phyloP scores from a whole-genome alignment of 2,329 filamentous ascomycete genomes.

The Fusarium globosum region DNA sequence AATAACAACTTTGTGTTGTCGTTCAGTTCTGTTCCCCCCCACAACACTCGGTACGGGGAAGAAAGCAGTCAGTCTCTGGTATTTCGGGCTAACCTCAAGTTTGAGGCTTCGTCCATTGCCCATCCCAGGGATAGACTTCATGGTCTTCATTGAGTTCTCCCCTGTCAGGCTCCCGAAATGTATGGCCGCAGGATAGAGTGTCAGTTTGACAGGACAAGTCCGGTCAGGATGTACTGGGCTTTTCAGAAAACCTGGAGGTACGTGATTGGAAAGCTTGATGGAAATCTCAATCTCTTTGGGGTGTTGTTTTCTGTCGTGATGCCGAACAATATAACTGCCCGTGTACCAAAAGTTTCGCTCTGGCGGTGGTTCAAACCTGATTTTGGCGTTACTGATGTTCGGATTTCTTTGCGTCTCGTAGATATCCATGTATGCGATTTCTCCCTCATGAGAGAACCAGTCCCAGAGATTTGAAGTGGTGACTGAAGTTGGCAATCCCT shows the following conservation, averaged over 20 bases:
- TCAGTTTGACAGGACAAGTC: slow-evolving; percentile 51
- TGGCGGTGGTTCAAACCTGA: slow-evolving; percentile 71
- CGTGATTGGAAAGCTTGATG: background rate
- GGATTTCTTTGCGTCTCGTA: slow-evolving; percentile 40
- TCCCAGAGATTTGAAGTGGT: slow-evolving; percentile 60
- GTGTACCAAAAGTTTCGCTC: slow-evolving; percentile 61
- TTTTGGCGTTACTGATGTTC: slow-evolving; percentile 50
- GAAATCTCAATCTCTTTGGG: slow-evolving; percentile 39
- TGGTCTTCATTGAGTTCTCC: slow-evolving; percentile 66
- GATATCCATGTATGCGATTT: slow-evolving; percentile 67
- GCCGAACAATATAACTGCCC: slow-evolving; percentile 43
- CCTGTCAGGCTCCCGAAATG: slow-evolving; percentile 71
- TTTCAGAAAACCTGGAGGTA: slow-evolving; percentile 26
- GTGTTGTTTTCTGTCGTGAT: slow-evolving; percentile 33
- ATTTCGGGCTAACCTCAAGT: slow-evolving; percentile 48
- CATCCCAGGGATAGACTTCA: slow-evolving; percentile 55
- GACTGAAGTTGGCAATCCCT: slow-evolving; percentile 49
- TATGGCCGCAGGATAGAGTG: slow-evolving; percentile 58
- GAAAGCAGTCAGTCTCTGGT: slow-evolving; percentile 45
- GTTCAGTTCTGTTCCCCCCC: slow-evolving; percentile 16
- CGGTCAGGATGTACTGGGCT: slow-evolving; percentile 35
- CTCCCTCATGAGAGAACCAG: slow-evolving; percentile 64
- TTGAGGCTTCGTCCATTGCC: slow-evolving; percentile 31
- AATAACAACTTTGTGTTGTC: slow-evolving; percentile 56
- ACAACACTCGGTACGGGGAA: slow-evolving; percentile 45